phyloP scores from a whole-genome alignment of 108 stramenopile genomes.

The Cyclotella choctawhatcheeana region DNA sequence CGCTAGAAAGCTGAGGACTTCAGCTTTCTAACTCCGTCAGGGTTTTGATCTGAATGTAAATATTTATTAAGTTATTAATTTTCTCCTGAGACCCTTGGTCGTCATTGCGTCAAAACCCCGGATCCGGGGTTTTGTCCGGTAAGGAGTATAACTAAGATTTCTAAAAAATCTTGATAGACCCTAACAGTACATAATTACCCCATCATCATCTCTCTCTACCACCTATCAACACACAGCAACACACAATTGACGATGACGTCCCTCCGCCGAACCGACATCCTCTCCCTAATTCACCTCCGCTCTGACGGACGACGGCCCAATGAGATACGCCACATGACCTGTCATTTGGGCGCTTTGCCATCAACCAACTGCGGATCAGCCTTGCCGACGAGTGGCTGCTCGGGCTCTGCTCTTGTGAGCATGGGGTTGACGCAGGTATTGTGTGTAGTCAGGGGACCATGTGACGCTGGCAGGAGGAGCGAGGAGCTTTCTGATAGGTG shows the following conservation, averaged over 20 bases:
- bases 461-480: conserved; percentile 70
- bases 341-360: conserved; percentile 69
- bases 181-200: too few species aligned
- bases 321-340: conserved; percentile 82
- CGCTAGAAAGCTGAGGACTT: too few species aligned
- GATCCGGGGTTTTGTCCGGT: too few species aligned
- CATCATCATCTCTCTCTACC: too few species aligned
- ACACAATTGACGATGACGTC: conserved; percentile 28
- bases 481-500: conserved; percentile 76
- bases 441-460: conserved; percentile 65
- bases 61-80: too few species aligned
- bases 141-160: too few species aligned
- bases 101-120: too few species aligned
- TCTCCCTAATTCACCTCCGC: conserved; percentile 83
- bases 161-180: too few species aligned
- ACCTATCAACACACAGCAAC: not conserved
- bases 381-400: conserved; percentile 46
- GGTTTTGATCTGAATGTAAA: too few species aligned
- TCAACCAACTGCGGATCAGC: conserved; percentile 51
- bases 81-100: too few species aligned
- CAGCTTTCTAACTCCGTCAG: not conserved
- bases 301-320: conserved; percentile 85
- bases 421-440: conserved; percentile 87
- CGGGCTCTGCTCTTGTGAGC: conserved; percentile 74
- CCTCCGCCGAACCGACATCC: conserved; percentile 77